These are phyloP conservation scores for Theileria equi DNA, from an alignment of 169 alveolate species.

Conservation along the genomic window DNA sequence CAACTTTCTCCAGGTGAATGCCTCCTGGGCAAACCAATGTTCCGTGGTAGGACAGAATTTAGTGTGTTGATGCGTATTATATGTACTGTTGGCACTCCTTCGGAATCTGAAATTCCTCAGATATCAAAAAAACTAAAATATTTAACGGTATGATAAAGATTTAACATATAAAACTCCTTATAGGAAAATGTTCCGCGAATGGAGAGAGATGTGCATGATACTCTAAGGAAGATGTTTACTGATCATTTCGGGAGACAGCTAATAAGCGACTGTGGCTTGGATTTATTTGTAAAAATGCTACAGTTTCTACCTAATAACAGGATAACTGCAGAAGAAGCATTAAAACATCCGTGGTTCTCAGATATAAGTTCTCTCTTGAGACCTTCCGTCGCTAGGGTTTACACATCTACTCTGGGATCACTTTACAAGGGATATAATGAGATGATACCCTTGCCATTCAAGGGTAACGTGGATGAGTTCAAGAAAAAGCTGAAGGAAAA, in stretches of 20 bases:
- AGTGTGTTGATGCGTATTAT: slow-evolving; percentile 77
- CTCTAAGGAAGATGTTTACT: slow-evolving; percentile 67
- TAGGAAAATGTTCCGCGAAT: slow-evolving; percentile 64
- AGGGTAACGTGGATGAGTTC: slow-evolving; percentile 41
- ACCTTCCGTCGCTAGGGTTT: slow-evolving; percentile 45
- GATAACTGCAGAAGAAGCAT: slow-evolving; percentile 80
- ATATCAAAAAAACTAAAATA: slow-evolving; percentile 50
- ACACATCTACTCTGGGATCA: slow-evolving; percentile 8
- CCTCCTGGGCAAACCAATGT: slow-evolving; percentile 83
- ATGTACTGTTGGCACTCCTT: slow-evolving; percentile 79
- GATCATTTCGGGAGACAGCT: slow-evolving; percentile 74
- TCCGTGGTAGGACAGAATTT: slow-evolving; percentile 85
- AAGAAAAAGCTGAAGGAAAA: slow-evolving; percentile 32
- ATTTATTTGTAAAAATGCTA: slow-evolving; percentile 76
- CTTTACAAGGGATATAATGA: slow-evolving; percentile 51
- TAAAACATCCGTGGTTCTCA: slow-evolving; percentile 79
- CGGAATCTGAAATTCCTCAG: slow-evolving; percentile 69
- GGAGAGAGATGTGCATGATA: slow-evolving; percentile 52
- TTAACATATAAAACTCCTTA: background rate
- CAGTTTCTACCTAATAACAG: slow-evolving; percentile 75
- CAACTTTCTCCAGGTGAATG: slow-evolving; percentile 74
- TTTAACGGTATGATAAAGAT: slow-evolving; percentile 18
- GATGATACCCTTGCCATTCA: slow-evolving; percentile 51
- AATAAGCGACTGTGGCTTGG: slow-evolving; percentile 78
- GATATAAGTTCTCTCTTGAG: slow-evolving; percentile 60